Conservation (phyloP, 495 filamentous ascomycete genomes). For the Polyplosphaeria fusca region DNA sequence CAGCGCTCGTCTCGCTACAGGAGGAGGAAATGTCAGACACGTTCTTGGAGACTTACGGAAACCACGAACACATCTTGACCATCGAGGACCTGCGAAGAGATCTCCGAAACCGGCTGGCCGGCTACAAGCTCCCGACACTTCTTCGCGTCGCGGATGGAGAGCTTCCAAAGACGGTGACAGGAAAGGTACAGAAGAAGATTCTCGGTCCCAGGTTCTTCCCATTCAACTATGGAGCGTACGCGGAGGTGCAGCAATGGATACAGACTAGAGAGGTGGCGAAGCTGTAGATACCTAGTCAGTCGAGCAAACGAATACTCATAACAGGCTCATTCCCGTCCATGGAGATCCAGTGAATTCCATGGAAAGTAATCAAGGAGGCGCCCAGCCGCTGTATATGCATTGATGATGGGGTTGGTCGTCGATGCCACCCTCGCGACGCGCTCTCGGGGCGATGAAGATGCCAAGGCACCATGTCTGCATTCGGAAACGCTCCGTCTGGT, state of each 20-base stretch:
- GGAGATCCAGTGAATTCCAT: no score
- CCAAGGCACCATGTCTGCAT: no score
- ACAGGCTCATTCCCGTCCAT: no score
- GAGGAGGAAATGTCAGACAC: constrained; percentile 27
- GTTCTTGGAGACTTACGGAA: constrained; percentile 14
- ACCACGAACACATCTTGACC: constrained; percentile 36
- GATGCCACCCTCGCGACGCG: no score
- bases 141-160: constrained; percentile 46
- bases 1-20: constrained; percentile 45
- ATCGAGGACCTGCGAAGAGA: constrained; percentile 44
- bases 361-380: no score
- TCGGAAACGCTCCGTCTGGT: no score
- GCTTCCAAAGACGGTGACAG: constrained; percentile 49
- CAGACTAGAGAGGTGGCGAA: constrained; percentile 7
- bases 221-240: constrained; percentile 35
- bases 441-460: no score
- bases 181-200: constrained; percentile 53
- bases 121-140: constrained; percentile 52
- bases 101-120: constrained; percentile 42
- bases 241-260: constrained; percentile 46
- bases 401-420: no score
- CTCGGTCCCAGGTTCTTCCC: constrained; percentile 49
- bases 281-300: constrained; percentile 11
- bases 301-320: no score
- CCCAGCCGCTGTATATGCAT: no score